Conservation (phyloP, 345 rosid genomes). For the Clausena lansium region DNA sequence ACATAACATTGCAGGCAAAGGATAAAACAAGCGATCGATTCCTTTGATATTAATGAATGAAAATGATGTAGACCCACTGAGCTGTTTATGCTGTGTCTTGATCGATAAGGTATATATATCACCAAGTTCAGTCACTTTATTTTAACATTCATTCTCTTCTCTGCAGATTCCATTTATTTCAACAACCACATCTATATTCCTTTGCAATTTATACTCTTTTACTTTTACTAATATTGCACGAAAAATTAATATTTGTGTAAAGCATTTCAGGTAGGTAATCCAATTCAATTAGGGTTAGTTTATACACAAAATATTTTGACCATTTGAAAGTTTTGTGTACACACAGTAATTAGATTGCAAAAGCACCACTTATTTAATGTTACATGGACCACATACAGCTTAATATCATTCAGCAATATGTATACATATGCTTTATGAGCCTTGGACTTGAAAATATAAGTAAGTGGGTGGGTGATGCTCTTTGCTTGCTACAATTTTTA, state of each 20-base stretch:
- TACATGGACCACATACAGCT: constrained; percentile 31
- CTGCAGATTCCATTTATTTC: constrained; percentile 1
- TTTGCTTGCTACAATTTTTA: neutral
- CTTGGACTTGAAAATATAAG: constrained; percentile 1
- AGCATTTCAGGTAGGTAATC: neutral
- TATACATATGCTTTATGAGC: neutral
- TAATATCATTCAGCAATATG: neutral
- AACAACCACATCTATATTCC: neutral
- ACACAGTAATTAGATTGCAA: neutral
- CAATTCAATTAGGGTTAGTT: neutral
- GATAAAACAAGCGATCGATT: neutral
- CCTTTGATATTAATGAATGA: neutral
- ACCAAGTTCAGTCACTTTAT: constrained; percentile 11
- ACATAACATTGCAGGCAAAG: constrained; percentile 2
- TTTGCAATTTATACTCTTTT: neutral
- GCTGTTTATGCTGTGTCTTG: constrained; percentile 2
- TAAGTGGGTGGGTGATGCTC: constrained; percentile 21
- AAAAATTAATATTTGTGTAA: neutral
- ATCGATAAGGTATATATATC: neutral
- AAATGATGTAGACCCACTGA: constrained; percentile 1
- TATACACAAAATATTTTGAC: neutral
- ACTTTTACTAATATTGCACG: neutral
- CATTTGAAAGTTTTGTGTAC: neutral
- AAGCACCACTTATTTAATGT: constrained; percentile 14
- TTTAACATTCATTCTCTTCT: constrained; percentile 1